Evolutionary conservation across 345 rosid genomes (phyloP).

Genomic region (Jatropha curcas): DNA sequence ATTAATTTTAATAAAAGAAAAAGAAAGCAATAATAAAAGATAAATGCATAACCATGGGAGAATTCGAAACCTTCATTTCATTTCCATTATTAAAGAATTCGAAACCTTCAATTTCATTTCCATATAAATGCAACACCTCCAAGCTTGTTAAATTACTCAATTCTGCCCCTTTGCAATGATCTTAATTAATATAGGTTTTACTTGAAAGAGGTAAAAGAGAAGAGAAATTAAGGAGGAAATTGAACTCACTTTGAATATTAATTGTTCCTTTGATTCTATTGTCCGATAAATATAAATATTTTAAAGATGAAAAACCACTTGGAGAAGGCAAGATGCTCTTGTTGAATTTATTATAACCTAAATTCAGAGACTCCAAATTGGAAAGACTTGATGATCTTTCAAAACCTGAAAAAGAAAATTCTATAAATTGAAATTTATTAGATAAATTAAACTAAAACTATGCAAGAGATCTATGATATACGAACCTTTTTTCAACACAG

Average conservation of each 20-base stretch:
- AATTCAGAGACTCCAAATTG: not conserved
- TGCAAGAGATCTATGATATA: not conserved
- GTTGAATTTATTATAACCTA: not conserved
- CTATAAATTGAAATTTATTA: not conserved
- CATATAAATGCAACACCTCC: not conserved
- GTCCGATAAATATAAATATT: not conserved
- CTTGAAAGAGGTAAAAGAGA: not conserved
- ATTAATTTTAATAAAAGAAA: too few relatives aligned
- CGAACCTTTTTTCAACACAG: not conserved
- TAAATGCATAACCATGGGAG: not conserved
- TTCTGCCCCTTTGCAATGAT: not conserved
- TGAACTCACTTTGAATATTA: conserved; percentile 3
- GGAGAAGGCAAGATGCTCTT: not conserved
- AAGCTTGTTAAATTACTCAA: not conserved
- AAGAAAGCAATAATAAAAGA: not conserved
- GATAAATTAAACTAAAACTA: not conserved
- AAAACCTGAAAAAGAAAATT: conserved; percentile 1
- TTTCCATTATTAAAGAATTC: too few relatives aligned
- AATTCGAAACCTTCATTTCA: too few relatives aligned
- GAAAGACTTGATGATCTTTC: not conserved
- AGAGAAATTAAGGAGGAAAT: not conserved
- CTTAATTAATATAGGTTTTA: too few relatives aligned
- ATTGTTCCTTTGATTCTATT: not conserved
- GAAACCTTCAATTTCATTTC: conserved; percentile 9
- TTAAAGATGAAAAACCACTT: conserved; percentile 3